Conservation (phyloP, 2,329 filamentous ascomycete genomes). For the Cordyceps tenuipes region DNA sequence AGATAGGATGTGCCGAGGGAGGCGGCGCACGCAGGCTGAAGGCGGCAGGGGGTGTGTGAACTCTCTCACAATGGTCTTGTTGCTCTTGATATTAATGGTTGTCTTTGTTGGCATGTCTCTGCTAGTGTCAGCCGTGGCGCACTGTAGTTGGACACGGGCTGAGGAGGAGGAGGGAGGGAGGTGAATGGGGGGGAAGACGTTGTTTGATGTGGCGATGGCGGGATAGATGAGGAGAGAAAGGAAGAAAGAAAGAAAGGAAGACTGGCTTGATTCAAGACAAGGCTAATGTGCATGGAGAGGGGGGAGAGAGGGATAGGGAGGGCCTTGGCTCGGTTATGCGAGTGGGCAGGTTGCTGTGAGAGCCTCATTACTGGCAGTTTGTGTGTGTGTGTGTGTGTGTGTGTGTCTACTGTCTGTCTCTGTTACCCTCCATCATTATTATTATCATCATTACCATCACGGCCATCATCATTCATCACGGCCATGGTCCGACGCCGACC, state of each 20-base stretch:
- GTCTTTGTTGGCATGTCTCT: background rate
- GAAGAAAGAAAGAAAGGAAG: background rate
- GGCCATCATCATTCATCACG: background rate
- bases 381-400: too few relatives aligned
- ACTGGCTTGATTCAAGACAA: too few relatives aligned
- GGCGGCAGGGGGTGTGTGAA: too few relatives aligned
- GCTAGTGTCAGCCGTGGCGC: slow-evolving; percentile 1
- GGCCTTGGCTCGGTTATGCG: background rate
- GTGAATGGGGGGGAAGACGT: slow-evolving; percentile 6
- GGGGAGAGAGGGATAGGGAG: background rate
- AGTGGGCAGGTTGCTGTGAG: background rate
- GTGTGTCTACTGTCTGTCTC: too few relatives aligned
- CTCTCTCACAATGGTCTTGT: background rate
- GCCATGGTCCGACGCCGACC: background rate
- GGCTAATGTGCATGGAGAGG: too few relatives aligned
- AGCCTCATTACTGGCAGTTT: background rate
- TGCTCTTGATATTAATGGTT: background rate
- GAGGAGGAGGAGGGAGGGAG: background rate
- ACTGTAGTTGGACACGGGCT: background rate
- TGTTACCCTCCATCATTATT: background rate
- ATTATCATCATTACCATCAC: background rate
- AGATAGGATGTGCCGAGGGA: background rate
- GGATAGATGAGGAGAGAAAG: background rate
- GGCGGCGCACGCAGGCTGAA: background rate
- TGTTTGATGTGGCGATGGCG: slow-evolving; percentile 1